A percentile compares a stretch with the other conserved stretches of the same genome.
Evolutionary conservation across 2,329 filamentous ascomycete species (phyloP).

Genomic region (Escovopsis sp.): DNA sequence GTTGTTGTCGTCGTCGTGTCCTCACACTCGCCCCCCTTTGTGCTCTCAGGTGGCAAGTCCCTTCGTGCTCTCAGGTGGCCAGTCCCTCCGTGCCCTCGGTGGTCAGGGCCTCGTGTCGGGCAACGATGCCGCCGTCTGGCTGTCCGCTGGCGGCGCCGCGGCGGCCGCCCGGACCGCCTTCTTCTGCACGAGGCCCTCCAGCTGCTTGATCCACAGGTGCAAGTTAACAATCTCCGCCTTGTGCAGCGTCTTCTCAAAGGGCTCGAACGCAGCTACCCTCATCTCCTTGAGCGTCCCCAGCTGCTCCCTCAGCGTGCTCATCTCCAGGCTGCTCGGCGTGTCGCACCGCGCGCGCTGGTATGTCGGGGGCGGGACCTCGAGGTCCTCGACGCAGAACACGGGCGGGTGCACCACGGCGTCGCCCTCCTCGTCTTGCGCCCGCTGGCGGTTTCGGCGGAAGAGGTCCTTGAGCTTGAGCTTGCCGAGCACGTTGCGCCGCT

Average conservation of each 20-base stretch:
- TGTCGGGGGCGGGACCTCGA: conserved; percentile 5
- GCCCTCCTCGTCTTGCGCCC: neutral
- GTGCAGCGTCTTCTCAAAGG: conserved; percentile 3
- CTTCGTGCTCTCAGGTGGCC: too few species aligned
- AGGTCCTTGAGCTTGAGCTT: neutral
- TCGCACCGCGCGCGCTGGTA: conserved; percentile 1
- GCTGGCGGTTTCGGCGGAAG: neutral
- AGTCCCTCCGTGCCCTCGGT: too few species aligned
- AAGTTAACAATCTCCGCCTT: conserved; percentile 5
- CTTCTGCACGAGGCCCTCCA: conserved; percentile 2
- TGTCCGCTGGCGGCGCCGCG: neutral
- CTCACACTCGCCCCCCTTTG: too few species aligned
- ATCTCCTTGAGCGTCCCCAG: conserved; percentile 1
- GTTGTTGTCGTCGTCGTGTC: too few species aligned
- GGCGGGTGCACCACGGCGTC: conserved; percentile 1
- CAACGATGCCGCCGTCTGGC: too few species aligned
- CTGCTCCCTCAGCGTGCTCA: neutral
- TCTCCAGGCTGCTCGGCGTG: neutral
- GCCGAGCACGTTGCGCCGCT: conserved; percentile 6
- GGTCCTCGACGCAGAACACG: conserved; percentile 5
- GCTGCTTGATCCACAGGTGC: conserved; percentile 6
- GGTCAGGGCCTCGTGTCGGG: too few species aligned
- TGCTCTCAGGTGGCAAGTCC: too few species aligned
- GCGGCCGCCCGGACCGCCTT: neutral
- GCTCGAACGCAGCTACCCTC: neutral